Evolutionary conservation across 2,329 filamentous ascomycete species (phyloP).

Genomic region (Xylariales sp.): DNA sequence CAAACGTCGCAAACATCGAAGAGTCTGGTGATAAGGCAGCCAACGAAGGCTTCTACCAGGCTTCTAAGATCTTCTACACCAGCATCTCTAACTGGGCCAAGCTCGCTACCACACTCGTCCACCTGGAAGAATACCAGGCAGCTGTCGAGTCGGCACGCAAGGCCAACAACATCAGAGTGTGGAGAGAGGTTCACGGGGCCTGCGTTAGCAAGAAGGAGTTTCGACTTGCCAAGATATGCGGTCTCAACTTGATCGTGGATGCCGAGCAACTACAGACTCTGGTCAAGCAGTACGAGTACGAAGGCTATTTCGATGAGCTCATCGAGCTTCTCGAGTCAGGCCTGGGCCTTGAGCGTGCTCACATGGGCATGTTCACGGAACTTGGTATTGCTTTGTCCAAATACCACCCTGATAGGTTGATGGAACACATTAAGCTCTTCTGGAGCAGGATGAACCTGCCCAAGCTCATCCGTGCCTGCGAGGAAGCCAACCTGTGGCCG

Average conservation of each 20-base stretch:
- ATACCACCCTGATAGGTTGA: slow-evolving; percentile 91
- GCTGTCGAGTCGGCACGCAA: slow-evolving; percentile 97
- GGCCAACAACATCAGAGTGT: slow-evolving; percentile 98
- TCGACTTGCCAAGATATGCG: slow-evolving; percentile 96
- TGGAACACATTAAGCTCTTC: slow-evolving; percentile 99
- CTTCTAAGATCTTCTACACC: slow-evolving; percentile 96
- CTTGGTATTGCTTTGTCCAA: slow-evolving; percentile 88
- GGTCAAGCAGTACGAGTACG: slow-evolving; percentile 93
- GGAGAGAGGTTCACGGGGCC: slow-evolving; percentile 96
- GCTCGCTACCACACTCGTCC: slow-evolving; percentile 94
- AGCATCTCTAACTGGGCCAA: slow-evolving; percentile 99
- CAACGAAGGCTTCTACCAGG: slow-evolving; percentile 87
- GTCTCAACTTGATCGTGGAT: slow-evolving; percentile 95
- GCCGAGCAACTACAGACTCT: slow-evolving; percentile 91
- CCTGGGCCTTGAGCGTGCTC: slow-evolving; percentile 82
- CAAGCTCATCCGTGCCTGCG: slow-evolving; percentile 89
- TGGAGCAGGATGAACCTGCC: slow-evolving; percentile 98
- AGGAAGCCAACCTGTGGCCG: slow-evolving; percentile 94
- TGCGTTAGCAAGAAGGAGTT: slow-evolving; percentile 98
- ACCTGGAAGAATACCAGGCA: slow-evolving; percentile 93
- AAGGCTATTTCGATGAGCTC: slow-evolving; percentile 97
- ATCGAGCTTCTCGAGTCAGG: slow-evolving; percentile 92
- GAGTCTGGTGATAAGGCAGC: slow-evolving; percentile 98
- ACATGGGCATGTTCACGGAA: slow-evolving; percentile 97
- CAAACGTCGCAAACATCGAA: slow-evolving; percentile 94